These are phyloP conservation scores for Ophiocordyceps camponoti-saundersi DNA, from an alignment of 2,329 filamentous ascomycete genomes.

Conservation along the genomic window DNA sequence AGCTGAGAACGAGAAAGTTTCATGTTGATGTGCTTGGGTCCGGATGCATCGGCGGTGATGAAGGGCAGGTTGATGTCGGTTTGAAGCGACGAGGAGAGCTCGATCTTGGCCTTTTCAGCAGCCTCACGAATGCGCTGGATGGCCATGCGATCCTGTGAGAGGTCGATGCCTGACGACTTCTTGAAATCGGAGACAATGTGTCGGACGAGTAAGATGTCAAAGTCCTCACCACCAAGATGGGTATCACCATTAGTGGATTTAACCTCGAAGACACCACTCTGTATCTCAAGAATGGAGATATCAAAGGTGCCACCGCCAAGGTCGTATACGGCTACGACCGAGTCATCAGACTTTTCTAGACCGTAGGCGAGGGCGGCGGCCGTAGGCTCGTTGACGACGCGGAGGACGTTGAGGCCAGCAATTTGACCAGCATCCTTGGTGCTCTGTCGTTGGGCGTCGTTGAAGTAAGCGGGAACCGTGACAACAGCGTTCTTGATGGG, in stretches of 20 bases:
- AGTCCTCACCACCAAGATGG: conserved; percentile 95
- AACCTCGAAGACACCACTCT: conserved; percentile 96
- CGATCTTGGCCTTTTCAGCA: conserved; percentile 98
- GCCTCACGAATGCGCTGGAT: conserved; percentile 98
- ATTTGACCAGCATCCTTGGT: conserved; percentile 98
- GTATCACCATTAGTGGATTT: conserved; percentile 99
- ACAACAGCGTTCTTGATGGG: conserved; percentile 90
- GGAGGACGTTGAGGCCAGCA: conserved; percentile 85
- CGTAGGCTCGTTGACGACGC: conserved; percentile 95
- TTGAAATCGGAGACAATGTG: conserved; percentile 93
- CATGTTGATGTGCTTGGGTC: conserved; percentile 95
- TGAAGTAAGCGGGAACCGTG: conserved; percentile 96
- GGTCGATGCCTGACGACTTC: conserved; percentile 83
- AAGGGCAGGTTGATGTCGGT: conserved; percentile 98
- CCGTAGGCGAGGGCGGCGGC: conserved; percentile 90
- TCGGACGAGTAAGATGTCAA: conserved; percentile 86
- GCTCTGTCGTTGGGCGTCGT: conserved; percentile 92
- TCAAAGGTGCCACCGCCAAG: conserved; percentile 97
- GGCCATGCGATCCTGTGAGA: conserved; percentile 87
- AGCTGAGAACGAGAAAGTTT: conserved; percentile 89
- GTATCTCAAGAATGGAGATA: conserved; percentile 95
- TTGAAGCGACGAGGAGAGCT: conserved; percentile 84
- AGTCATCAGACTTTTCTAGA: conserved; percentile 85
- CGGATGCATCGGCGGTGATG: conserved; percentile 90
- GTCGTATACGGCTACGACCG: conserved; percentile 90